Conservation (phyloP, 257 asterid genomes). For the Solanum megistacrolobum region DNA sequence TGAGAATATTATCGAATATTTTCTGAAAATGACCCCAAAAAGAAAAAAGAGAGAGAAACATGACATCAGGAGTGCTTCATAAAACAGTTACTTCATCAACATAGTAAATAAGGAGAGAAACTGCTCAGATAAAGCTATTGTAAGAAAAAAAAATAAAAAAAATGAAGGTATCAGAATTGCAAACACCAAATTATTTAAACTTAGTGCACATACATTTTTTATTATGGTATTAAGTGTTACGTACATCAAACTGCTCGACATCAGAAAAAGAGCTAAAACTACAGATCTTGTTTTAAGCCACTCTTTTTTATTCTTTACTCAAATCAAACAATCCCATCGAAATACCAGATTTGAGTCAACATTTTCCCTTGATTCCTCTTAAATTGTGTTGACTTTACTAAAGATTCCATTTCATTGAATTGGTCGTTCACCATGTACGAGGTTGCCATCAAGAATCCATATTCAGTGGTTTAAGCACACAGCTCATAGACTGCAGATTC, state of each 20-base stretch:
- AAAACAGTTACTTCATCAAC: neutral
- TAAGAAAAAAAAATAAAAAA: neutral
- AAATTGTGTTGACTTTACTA: neutral
- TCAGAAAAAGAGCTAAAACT: neutral
- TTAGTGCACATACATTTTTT: neutral
- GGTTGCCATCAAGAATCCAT: neutral
- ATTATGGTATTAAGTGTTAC: neutral
- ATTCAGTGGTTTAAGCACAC: neutral
- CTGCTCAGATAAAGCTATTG: neutral
- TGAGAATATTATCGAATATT: constrained; percentile 92
- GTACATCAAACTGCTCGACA: neutral
- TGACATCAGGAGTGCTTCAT: neutral
- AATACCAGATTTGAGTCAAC: neutral
- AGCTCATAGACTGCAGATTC: neutral
- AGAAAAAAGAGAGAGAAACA: neutral
- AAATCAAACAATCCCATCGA: neutral
- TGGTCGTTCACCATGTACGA: neutral
- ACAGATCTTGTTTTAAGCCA: neutral
- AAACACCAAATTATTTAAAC: neutral
- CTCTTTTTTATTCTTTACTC: neutral
- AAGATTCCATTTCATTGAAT: neutral
- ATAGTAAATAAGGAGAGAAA: neutral
- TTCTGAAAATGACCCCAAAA: constrained; percentile 32
- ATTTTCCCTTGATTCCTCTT: neutral
- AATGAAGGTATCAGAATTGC: neutral